A percentile compares a stretch with the other conserved stretches of the same genome.
These are phyloP conservation scores for Nymphaea thermarum DNA, from an alignment of 164 flowering plant species.

Conservation along the genomic window DNA sequence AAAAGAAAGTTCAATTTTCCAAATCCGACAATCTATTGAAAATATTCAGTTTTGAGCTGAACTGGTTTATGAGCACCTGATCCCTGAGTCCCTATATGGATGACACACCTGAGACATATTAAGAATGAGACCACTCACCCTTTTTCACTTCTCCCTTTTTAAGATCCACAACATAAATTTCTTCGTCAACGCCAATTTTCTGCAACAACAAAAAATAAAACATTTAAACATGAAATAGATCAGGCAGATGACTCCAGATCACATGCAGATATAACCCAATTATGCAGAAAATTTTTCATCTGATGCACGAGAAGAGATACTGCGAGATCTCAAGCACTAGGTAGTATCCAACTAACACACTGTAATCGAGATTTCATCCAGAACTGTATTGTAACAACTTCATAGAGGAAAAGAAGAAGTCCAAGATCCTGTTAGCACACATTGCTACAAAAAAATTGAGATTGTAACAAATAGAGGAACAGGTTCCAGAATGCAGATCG, in stretches of 20 bases:
- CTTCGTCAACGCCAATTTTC: constrained; percentile 85
- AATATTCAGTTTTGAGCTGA: no score
- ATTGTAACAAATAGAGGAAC: no score
- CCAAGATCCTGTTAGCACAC: background rate
- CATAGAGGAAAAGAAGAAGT: background rate
- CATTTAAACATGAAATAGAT: background rate
- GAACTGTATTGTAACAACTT: background rate
- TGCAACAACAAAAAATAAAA: constrained; percentile 11
- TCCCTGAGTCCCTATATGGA: no score
- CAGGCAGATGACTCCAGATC: background rate
- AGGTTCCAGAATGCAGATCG: no score
- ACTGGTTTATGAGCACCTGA: no score
- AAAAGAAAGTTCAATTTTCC: no score
- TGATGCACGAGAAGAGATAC: no score
- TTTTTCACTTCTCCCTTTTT: constrained; percentile 87
- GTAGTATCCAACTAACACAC: background rate
- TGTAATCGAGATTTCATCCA: background rate
- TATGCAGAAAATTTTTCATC: no score
- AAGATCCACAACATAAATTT: constrained; percentile 57
- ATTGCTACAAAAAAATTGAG: background rate
- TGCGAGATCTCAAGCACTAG: background rate
- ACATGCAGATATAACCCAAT: background rate
- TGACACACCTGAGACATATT: background rate
- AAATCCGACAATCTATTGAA: no score
- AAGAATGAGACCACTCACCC: constrained; percentile 40